These are phyloP conservation scores for Triticum urartu DNA, from an alignment of 176 grass and related monocot genomes.

Conservation along the genomic window DNA sequence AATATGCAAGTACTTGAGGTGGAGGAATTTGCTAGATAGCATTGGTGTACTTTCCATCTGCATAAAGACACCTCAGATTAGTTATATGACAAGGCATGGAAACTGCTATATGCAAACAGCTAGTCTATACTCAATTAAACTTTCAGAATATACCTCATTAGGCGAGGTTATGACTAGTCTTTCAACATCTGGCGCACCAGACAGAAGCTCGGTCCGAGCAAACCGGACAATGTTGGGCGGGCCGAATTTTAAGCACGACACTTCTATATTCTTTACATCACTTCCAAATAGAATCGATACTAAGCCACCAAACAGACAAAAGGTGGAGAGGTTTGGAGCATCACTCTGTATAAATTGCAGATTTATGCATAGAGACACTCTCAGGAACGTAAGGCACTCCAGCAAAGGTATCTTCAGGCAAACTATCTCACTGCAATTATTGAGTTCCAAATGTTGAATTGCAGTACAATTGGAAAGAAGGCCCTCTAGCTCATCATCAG, in stretches of 20 bases:
- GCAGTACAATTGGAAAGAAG: neutral
- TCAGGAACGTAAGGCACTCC: neutral
- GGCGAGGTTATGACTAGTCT: neutral
- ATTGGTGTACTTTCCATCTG: neutral
- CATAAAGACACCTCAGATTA: neutral
- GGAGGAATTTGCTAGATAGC: neutral
- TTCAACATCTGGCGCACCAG: neutral
- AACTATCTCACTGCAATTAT: neutral
- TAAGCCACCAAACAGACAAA: neutral
- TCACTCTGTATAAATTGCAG: neutral
- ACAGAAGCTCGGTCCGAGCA: neutral
- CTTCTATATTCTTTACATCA: too few species aligned
- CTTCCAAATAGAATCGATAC: too few species aligned
- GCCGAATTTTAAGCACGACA: too few species aligned
- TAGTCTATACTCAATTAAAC: neutral
- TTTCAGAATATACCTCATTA: neutral
- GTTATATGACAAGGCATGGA: neutral
- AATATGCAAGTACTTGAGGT: constrained; percentile 5
- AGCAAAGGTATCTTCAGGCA: neutral
- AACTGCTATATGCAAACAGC: neutral
- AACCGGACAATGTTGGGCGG: neutral
- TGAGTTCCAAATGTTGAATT: neutral
- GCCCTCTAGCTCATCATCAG: neutral
- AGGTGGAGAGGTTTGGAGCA: neutral
- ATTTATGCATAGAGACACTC: neutral